Evolutionary conservation across 257 asterid species (phyloP).

Genomic region (Ilex asprella): DNA sequence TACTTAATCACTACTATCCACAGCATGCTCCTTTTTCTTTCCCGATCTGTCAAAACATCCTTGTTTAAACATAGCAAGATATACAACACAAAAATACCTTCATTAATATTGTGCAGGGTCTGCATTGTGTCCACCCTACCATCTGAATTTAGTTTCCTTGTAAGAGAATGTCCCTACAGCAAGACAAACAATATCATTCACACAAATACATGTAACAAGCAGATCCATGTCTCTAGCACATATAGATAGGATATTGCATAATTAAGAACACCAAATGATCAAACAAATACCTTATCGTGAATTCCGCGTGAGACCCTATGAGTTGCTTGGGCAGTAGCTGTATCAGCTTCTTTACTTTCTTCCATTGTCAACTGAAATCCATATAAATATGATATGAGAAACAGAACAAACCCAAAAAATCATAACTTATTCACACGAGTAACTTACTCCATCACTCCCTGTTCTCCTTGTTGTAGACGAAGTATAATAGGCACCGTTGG

Average conservation of each 20-base stretch:
- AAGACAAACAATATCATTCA: conserved; percentile 9
- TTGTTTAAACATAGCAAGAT: background rate
- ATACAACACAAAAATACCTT: conserved; percentile 37
- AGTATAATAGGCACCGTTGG: conserved; percentile 69
- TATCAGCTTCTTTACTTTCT: conserved; percentile 84
- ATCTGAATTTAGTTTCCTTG: conserved; percentile 71
- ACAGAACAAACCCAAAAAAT: conserved; percentile 3
- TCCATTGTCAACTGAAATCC: conserved; percentile 59
- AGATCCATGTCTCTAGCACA: conserved; percentile 1
- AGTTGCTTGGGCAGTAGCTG: conserved; percentile 73
- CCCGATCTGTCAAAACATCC: background rate
- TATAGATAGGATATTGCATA: background rate
- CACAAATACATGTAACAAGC: conserved; percentile 12
- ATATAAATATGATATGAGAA: conserved; percentile 11
- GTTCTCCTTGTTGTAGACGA: conserved; percentile 67
- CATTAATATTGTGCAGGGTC: conserved; percentile 72
- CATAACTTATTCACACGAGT: background rate
- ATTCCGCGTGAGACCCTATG: conserved; percentile 73
- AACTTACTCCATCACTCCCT: conserved; percentile 86
- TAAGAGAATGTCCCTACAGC: conserved; percentile 77
- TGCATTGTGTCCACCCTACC: conserved; percentile 85
- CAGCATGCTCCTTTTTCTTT: background rate
- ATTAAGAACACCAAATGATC: background rate
- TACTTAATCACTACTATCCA: background rate
- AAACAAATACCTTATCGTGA: conserved; percentile 56